Evolutionary conservation across 1,139 yeast species (phyloP), one percentile per base, ranked within the genome.

Genomic region (Debaryomyces udenii): DNA sequence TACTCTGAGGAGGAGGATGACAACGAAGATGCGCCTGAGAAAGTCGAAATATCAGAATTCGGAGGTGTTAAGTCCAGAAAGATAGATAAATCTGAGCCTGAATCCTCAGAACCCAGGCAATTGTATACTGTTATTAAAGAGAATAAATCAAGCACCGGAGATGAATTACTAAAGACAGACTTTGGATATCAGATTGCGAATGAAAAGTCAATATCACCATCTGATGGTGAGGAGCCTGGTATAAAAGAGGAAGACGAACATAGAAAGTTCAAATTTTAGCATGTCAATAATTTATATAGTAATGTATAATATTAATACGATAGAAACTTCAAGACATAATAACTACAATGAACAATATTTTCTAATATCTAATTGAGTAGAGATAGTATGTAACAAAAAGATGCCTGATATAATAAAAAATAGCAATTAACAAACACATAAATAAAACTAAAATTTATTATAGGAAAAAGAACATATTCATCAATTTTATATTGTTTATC

Each of bases 51-150:
- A 24, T 37, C 48, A 6, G 61, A 57, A 37, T 53, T 38, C 42
- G 49, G 50, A 13, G 46, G 48, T 3, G 11, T 34, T 26, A 34
- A 34, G 11, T n/a, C 31, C 10, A 33, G 24, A 34, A 31, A n/a
- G 6, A 30, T 7, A 9, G 28, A 16, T 9, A 27, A 23, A 10
- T 15, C 26, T 26, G 40, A 45, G 35, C 42, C 40, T 31, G 39
- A 38, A 27, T 16, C 30, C 7, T 11, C 31, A 14, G 37, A 23
- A 13, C 39, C 43, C 11, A 59, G 56, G 34, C 38, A 51, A 15
- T 50, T 67, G 15, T 68, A 65, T 41, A 65, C 64, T 2, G 62
- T 68, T 3, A 39, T 67, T n/a, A 54, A 59, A 36, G 71, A 67
- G 35, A 51, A 47, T 14, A 47, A 49, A 4, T 46, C 41, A 2